These are phyloP conservation scores for Lithohypha guttulata DNA, from an alignment of 2,329 filamentous ascomycete species.

Conservation along the genomic window DNA sequence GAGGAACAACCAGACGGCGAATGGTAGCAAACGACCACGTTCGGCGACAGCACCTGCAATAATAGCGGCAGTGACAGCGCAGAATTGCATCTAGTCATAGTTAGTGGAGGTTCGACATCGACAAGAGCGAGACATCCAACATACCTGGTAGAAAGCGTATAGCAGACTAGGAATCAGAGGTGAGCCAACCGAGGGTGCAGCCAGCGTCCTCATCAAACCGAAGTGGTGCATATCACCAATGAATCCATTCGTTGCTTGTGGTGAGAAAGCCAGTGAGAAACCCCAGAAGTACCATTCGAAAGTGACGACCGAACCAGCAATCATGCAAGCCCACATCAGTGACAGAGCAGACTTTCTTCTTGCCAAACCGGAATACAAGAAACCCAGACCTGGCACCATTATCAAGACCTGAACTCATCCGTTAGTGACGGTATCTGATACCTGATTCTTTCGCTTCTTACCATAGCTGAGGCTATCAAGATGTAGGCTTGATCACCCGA, in stretches of 20 bases:
- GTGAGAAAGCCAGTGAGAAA: slow-evolving; percentile 86
- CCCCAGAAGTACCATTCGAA: slow-evolving; percentile 99
- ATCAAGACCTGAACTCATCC: slow-evolving; percentile 48
- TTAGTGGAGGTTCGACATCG: slow-evolving; percentile 13
- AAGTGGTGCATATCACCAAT: slow-evolving; percentile 88
- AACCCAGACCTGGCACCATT: slow-evolving; percentile 94
- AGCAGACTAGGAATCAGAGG: slow-evolving; percentile 80
- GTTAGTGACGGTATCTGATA: neutral
- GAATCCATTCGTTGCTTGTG: slow-evolving; percentile 70
- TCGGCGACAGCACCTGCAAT: slow-evolving; percentile 87
- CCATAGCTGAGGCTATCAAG: slow-evolving; percentile 79
- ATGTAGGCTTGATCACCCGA: slow-evolving; percentile 92
- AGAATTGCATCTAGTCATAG: slow-evolving; percentile 77
- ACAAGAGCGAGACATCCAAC: slow-evolving; percentile 14
- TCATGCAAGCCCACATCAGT: slow-evolving; percentile 96
- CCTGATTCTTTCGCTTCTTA: neutral
- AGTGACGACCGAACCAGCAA: slow-evolving; percentile 75
- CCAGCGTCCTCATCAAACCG: slow-evolving; percentile 75
- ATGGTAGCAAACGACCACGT: slow-evolving; percentile 80
- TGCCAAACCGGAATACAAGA: slow-evolving; percentile 95
- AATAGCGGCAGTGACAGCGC: slow-evolving; percentile 81
- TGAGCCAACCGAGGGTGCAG: slow-evolving; percentile 73
- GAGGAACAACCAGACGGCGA: slow-evolving; percentile 90
- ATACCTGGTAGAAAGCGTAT: slow-evolving; percentile 86
- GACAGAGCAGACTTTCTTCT: slow-evolving; percentile 93